Evolutionary conservation across 352 stramenopile genomes (phyloP), one percentile per base, ranked within the genome.

Genomic region (Globisporangium uncinulatum): DNA sequence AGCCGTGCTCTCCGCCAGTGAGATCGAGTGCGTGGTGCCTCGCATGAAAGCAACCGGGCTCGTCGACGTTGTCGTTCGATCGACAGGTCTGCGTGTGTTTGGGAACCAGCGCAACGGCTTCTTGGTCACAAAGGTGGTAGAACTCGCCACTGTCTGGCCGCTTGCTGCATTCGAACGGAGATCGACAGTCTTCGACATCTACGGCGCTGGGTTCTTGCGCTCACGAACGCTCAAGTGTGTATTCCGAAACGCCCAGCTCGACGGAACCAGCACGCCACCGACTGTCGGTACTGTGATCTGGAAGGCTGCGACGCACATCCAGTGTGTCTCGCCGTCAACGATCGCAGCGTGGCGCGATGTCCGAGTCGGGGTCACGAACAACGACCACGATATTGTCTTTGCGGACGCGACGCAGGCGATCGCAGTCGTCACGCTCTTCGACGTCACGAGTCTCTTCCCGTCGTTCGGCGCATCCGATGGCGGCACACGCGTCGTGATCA

Each of bases 151-250:
- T 4, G 73, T 89, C 6, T 71, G 51, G 1, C 79, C 79, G n/a
- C 61, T 46, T 5, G 51, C 57, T 14, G 66, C 73, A 10, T 68
- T 91, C 20, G 75, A 87, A 51, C 70, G 69, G 14, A 61, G 39
- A 1, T 43, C 67, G 31, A 76, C 75, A 6, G 46, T 81, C 5
- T 79, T 89, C 58, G 71, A 89, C 52, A 58, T 89, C 7, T 91
- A 76, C 57, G 81, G 79, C 0, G 51, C 69, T 15, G 81, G 73
- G 0, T 91, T 89, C 56, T 44, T 76, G 41, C 70, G 67, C 10
- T 83, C 78, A 8, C 53, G 72, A 1, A n/a, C 62, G 0, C 67
- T 89, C n/a, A 51, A 49, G 19, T 91, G 80, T 46, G 54, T 42
- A 7, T 86, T 91, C 58, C 49, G 49, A 47, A 36, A 14, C 9